phyloP scores from a whole-genome alignment of 129 eudicot genomes.

The Pseudognaphalium luteoalbum region DNA sequence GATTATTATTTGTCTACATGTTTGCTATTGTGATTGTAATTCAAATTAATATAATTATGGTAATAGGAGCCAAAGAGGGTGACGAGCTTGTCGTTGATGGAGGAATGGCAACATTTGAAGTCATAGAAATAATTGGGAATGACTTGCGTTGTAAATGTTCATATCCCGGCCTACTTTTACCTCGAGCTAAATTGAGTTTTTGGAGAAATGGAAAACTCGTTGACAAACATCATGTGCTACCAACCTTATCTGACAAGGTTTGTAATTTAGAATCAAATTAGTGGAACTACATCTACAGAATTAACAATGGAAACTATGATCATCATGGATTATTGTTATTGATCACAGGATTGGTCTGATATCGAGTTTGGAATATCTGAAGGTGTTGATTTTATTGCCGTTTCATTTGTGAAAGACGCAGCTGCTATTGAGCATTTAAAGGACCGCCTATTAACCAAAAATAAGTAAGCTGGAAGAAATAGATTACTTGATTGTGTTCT shows the following conservation, averaged over 20 bases:
- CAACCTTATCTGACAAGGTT: constrained; percentile 64
- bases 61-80: constrained; percentile 56
- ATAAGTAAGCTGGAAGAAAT: constrained; percentile 37
- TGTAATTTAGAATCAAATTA: not conserved
- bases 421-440: constrained; percentile 55
- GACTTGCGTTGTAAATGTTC: constrained; percentile 64
- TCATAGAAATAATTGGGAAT: constrained; percentile 54
- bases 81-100: constrained; percentile 74
- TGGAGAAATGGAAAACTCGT: constrained; percentile 81
- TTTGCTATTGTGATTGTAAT: constrained; percentile 25
- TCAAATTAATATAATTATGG: not conserved
- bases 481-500: not conserved
- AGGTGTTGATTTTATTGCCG: constrained; percentile 70
- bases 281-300: too few species aligned
- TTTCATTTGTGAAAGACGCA: constrained; percentile 66
- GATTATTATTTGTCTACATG: not conserved
- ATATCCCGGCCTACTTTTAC: constrained; percentile 62
- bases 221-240: constrained; percentile 49
- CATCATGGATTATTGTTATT: constrained; percentile 5
- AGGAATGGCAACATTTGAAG: constrained; percentile 78
- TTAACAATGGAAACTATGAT: not conserved
- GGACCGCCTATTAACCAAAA: constrained; percentile 49
- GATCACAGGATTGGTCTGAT: constrained; percentile 72
- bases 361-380: constrained; percentile 72
- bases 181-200: constrained; percentile 68